A percentile compares a stretch with the other conserved stretches of the same genome.
These are phyloP conservation scores for Leptomonas seymouri DNA, from an alignment of 208 protist genomes.

Conservation along the genomic window DNA sequence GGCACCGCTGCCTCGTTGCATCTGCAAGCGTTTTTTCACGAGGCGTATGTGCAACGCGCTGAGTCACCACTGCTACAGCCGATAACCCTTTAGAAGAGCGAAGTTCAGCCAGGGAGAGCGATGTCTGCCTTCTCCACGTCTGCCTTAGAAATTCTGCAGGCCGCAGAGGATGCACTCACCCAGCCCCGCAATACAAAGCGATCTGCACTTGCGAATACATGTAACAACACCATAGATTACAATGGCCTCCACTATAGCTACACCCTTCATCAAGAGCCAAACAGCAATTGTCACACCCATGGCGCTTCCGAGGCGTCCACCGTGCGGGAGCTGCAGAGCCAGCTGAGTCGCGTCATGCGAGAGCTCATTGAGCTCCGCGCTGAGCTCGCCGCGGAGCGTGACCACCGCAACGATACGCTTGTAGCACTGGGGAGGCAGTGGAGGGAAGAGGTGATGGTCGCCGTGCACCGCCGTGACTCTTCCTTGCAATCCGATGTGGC, in stretches of 20 bases:
- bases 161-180: conserved; percentile 67
- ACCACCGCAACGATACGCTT: conserved; percentile 59
- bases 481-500: conserved; percentile 53
- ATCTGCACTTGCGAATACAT: neutral
- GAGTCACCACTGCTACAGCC: too few relatives aligned
- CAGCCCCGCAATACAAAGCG: conserved; percentile 10
- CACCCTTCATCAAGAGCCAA: neutral
- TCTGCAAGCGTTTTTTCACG: too few relatives aligned
- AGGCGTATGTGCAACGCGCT: too few relatives aligned
- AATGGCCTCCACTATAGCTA: neutral
- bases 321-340: conserved; percentile 52
- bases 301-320: neutral
- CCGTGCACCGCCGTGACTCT: conserved; percentile 55
- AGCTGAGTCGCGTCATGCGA: conserved; percentile 59
- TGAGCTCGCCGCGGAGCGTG: conserved; percentile 68
- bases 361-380: conserved; percentile 64
- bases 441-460: conserved; percentile 80
- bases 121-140: conserved; percentile 72
- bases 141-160: conserved; percentile 63
- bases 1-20: too few relatives aligned
- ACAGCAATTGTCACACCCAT: neutral
- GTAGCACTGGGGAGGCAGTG: conserved; percentile 62
- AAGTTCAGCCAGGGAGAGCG: too few relatives aligned
- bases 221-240: neutral
- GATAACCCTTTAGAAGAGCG: too few relatives aligned